Evolutionary conservation across 2,329 filamentous ascomycete genomes (phyloP), one percentile per base, ranked within the genome.

Genomic region (Clarireedia sp.): DNA sequence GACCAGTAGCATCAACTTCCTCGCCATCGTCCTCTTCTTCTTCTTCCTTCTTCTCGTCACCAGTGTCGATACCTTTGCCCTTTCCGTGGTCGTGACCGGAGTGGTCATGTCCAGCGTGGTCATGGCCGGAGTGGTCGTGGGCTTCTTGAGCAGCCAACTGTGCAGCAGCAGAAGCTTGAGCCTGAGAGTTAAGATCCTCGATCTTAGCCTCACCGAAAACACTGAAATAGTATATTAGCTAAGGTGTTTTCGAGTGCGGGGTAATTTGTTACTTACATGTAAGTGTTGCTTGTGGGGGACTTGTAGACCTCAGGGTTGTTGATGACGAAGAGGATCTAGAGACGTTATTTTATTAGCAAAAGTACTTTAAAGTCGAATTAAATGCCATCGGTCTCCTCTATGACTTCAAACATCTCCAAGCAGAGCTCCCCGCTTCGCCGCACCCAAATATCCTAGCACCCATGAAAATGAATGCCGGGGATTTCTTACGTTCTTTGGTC

Each of bases 161-260:
- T 78, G 95, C 89, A 68, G 92, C 92, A 68, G 94, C 94, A 66
- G 89, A 90, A 69, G 92, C 89, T 80, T 97, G 94, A 69, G 92
- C 92, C 73, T 92, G 89, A 69, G 94, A 95, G 86, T 97, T 99
- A 70, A 97, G 82, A 77, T 99, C 95, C 84, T 99, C 94, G 65
- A 99, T 97, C 89, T 99, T 99, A 72, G 95, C 94, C 82, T 99
- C 95, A 75, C 94, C 94, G 73, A 99, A 99, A 76, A 97, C 95
- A 78, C 92, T 96, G 67, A 57, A 38, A 14, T 14, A 36, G 41
- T 24, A 36, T 26, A 44, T 48, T 61, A 59, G 62, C 44, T 58
- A 54, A 46, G 51, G 21, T 46, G 6, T 23, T 23, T 48, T 36
- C 48, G 43, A 26, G 38, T 21, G 14, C 37, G 48, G 54, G 55